Percentiles rank a stretch among this genome's conserved stretches.
These are phyloP conservation scores for Pulveroboletus sp. DNA, from an alignment of 768 basidiomycete genomes.

Conservation along the genomic window DNA sequence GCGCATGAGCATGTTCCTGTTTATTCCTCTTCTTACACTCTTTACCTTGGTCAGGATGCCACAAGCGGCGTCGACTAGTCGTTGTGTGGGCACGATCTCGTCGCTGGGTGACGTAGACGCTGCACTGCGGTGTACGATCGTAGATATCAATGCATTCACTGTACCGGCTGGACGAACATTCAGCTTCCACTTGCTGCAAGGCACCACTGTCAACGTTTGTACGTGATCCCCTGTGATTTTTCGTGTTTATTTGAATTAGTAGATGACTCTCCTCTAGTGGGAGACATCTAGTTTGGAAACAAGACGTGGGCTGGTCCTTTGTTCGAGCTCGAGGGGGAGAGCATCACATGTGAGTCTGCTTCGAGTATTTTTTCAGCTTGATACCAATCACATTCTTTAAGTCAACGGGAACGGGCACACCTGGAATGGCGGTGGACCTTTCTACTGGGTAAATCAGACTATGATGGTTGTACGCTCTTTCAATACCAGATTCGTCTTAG, in stretches of 20 bases:
- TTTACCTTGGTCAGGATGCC: conserved; percentile 10
- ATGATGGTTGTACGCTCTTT: background rate
- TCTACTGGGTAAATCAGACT: conserved; percentile 36
- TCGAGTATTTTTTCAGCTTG: background rate
- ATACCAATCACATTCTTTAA: background rate
- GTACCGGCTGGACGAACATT: conserved; percentile 52
- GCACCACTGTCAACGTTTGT: conserved; percentile 58
- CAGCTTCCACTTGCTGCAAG: conserved; percentile 40
- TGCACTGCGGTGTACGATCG: conserved; percentile 53
- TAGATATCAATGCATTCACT: conserved; percentile 53
- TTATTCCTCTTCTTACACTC: conserved; percentile 15
- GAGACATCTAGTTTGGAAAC: conserved; percentile 54
- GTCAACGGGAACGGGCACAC: conserved; percentile 39
- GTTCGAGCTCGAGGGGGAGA: conserved; percentile 42
- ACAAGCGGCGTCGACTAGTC: conserved; percentile 4
- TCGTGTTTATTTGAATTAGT: background rate
- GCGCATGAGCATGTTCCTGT: conserved; percentile 5
- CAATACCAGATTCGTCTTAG: conserved; percentile 9
- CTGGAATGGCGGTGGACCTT: conserved; percentile 41
- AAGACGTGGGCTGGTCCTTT: conserved; percentile 50
- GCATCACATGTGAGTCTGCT: conserved; percentile 43
- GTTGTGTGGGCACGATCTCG: conserved; percentile 50
- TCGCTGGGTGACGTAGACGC: conserved; percentile 46
- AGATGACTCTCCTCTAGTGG: conserved; percentile 34
- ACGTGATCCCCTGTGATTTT: conserved; percentile 18